These are phyloP conservation scores for Geosmithia morbida DNA, from an alignment of 2,329 filamentous ascomycete species.

Conservation along the genomic window DNA sequence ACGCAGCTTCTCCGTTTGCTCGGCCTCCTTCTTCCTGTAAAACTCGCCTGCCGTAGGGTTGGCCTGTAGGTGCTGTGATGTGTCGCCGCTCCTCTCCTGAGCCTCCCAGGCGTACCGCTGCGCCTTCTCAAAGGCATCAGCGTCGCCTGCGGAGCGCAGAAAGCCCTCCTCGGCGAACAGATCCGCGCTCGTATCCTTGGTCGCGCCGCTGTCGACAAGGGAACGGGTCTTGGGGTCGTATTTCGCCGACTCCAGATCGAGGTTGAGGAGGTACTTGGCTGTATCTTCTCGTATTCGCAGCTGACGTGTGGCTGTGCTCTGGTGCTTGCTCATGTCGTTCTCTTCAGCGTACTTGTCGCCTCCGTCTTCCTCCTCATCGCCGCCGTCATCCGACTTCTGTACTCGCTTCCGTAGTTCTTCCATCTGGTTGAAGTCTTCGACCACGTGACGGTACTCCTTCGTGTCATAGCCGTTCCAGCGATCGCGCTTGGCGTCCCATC, in stretches of 20 bases:
- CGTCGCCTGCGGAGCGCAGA: slow-evolving; percentile 76
- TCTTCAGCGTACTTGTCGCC: slow-evolving; percentile 81
- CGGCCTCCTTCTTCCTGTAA: slow-evolving; percentile 62
- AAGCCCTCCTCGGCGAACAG: slow-evolving; percentile 90
- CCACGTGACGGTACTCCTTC: slow-evolving; percentile 70
- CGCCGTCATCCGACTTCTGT: slow-evolving; percentile 18
- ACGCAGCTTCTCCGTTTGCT: slow-evolving; percentile 57
- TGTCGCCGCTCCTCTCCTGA: slow-evolving; percentile 67
- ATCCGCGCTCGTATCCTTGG: slow-evolving; percentile 63
- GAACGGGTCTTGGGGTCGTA: slow-evolving; percentile 94
- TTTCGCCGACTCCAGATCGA: slow-evolving; percentile 91
- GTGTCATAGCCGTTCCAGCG: slow-evolving; percentile 97
- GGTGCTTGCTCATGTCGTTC: slow-evolving; percentile 89
- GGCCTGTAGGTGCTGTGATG: slow-evolving; percentile 79
- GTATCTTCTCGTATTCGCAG: slow-evolving; percentile 90
- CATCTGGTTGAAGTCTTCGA: slow-evolving; percentile 78
- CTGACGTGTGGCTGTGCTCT: slow-evolving; percentile 81
- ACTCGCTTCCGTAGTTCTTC: slow-evolving; percentile 56
- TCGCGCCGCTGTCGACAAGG: slow-evolving; percentile 75
- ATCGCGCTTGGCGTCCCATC: slow-evolving; percentile 96
- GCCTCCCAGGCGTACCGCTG: slow-evolving; percentile 91
- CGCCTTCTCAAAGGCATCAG: slow-evolving; percentile 80
- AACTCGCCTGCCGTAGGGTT: slow-evolving; percentile 91
- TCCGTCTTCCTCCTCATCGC: slow-evolving; percentile 37
- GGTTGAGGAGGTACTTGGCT: slow-evolving; percentile 87